Conservation (phyloP, 1,284 basidiomycete genomes). For the Tilletia caries region DNA sequence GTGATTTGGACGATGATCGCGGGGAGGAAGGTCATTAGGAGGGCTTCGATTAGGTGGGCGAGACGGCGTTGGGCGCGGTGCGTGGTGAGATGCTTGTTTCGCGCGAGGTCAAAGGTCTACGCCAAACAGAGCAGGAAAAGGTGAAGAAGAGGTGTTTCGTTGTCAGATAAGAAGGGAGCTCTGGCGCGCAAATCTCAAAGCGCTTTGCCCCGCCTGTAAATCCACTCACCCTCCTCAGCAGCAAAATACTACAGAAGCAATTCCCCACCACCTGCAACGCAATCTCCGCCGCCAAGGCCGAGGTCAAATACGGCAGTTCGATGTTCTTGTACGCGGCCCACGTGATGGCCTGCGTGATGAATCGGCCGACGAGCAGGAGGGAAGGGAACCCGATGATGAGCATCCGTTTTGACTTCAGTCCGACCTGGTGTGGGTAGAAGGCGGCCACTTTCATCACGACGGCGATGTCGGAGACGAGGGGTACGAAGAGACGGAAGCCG, state of each 20-base stretch:
- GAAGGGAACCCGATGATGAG: slow-evolving; percentile 3
- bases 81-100: slow-evolving; percentile 4
- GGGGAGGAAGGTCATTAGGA: slow-evolving; percentile 64
- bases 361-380: background rate
- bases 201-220: too few species aligned
- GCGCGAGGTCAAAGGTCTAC: slow-evolving; percentile 2
- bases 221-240: background rate
- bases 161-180: background rate
- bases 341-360: background rate
- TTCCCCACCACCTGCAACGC: background rate
- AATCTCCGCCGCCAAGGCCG: background rate
- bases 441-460: background rate
- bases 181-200: too few species aligned
- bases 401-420: background rate
- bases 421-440: background rate
- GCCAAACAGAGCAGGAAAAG: background rate
- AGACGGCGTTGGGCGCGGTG: slow-evolving; percentile 2
- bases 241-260: slow-evolving; percentile 3
- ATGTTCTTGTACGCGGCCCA: background rate
- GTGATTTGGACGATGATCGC: slow-evolving; percentile 59
- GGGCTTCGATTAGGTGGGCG: slow-evolving; percentile 62
- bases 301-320: background rate
- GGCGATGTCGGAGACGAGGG: slow-evolving; percentile 7
- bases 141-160: background rate
- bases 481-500: background rate